A percentile compares a stretch with the other conserved stretches of the same genome.
Evolutionary conservation across 306 rosid species (phyloP).

Genomic region (Vicia sativa): DNA sequence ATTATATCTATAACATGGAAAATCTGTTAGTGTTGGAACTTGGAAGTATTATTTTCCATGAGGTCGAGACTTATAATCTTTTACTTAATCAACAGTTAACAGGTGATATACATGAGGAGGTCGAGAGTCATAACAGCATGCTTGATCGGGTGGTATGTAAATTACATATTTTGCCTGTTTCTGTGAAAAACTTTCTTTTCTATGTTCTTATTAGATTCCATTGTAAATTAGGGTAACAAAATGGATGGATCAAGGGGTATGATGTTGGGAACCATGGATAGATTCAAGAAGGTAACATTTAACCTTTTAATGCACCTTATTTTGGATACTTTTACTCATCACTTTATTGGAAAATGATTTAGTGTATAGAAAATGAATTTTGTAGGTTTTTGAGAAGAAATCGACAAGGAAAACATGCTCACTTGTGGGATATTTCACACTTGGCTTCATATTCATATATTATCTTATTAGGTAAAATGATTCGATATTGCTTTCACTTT

Average conservation of each 20-base stretch:
- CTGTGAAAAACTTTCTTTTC: neutral
- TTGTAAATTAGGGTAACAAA: slow-evolving; percentile 65
- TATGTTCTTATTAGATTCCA: slow-evolving; percentile 32
- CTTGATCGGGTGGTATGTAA: slow-evolving; percentile 83
- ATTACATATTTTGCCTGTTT: slow-evolving; percentile 6
- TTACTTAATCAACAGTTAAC: slow-evolving; percentile 67
- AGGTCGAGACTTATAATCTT: slow-evolving; percentile 20
- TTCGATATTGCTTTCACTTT: slow-evolving; percentile 9
- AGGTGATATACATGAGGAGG: slow-evolving; percentile 94
- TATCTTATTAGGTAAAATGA: slow-evolving; percentile 72
- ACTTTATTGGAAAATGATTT: slow-evolving; percentile 34
- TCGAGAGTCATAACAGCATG: slow-evolving; percentile 79
- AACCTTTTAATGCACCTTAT: slow-evolving; percentile 21
- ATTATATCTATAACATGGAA: neutral
- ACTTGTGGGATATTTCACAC: slow-evolving; percentile 67
- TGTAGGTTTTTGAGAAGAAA: slow-evolving; percentile 90
- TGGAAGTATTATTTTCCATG: slow-evolving; percentile 30
- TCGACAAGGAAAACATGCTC: slow-evolving; percentile 69
- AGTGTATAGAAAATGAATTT: slow-evolving; percentile 34
- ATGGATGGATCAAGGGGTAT: slow-evolving; percentile 96
- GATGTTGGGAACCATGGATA: slow-evolving; percentile 94
- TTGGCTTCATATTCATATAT: slow-evolving; percentile 65
- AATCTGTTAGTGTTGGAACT: slow-evolving; percentile 14
- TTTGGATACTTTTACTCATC: slow-evolving; percentile 19
- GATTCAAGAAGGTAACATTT: slow-evolving; percentile 78